Conservation (phyloP, 208 protist genomes). For the Leishmania arabica region DNA sequence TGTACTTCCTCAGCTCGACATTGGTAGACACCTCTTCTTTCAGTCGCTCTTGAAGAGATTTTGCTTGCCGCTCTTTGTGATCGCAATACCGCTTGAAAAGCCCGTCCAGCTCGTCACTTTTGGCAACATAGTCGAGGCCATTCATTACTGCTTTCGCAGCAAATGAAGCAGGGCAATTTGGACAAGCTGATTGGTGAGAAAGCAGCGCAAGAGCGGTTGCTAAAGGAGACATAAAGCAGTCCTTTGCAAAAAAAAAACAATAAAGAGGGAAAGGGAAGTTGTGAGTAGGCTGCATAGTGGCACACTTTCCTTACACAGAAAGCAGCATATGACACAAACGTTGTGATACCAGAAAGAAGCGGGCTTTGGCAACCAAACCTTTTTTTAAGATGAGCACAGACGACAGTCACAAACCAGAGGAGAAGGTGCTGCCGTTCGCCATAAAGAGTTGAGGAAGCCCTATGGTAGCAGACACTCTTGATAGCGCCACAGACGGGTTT, state of each 20-base stretch:
- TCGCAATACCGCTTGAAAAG: conserved; percentile 22
- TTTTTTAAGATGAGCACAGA: background rate
- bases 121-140: background rate
- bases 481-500: background rate
- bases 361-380: background rate
- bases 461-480: background rate
- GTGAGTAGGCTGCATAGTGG: background rate
- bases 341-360: background rate
- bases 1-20: conserved; percentile 22
- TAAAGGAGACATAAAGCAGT: background rate
- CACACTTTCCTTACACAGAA: background rate
- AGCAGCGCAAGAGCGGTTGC: background rate
- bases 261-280: conserved; percentile 6
- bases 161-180: background rate
- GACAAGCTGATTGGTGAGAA: background rate
- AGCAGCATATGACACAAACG: background rate
- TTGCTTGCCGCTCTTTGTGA: conserved; percentile 12
- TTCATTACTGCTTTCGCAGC: background rate
- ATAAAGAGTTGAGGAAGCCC: background rate
- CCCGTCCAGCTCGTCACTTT: conserved; percentile 23
- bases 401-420: background rate
- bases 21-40: conserved; percentile 22
- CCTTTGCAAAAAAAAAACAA: conserved; percentile 4
- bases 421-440: background rate
- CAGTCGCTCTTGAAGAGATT: conserved; percentile 9